Conservation (phyloP, 2,329 filamentous ascomycete species). For the Didymella arachidicola region DNA sequence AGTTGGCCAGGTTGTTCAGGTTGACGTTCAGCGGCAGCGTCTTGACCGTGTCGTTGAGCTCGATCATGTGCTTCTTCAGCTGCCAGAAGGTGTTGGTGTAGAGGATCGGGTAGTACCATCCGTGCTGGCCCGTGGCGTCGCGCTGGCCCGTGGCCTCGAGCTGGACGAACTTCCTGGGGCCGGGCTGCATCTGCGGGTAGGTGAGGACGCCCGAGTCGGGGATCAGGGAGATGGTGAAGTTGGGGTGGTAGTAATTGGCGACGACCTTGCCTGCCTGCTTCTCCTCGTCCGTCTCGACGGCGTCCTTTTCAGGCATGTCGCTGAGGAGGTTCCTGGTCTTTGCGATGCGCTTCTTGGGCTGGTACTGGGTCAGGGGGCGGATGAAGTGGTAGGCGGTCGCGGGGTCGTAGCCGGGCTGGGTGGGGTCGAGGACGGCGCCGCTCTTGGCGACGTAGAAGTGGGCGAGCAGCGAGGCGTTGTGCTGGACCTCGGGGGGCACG, state of each 20-base stretch:
- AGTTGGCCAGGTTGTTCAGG: conserved; percentile 79
- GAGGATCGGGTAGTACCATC: conserved; percentile 91
- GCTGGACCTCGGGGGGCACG: conserved; percentile 80
- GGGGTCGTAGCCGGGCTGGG: conserved; percentile 73
- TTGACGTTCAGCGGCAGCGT: conserved; percentile 83
- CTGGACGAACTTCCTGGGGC: conserved; percentile 77
- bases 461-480: conserved; percentile 92
- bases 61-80: conserved; percentile 86
- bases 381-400: conserved; percentile 82
- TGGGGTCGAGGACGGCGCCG: conserved; percentile 79
- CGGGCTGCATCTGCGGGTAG: conserved; percentile 73
- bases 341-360: conserved; percentile 85
- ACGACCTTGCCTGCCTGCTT: conserved; percentile 71
- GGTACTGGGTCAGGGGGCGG: conserved; percentile 85
- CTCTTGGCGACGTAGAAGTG: conserved; percentile 88
- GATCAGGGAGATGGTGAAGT: conserved; percentile 87
- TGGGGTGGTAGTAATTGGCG: conserved; percentile 91
- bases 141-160: conserved; percentile 82
- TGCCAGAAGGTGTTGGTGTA: conserved; percentile 99
- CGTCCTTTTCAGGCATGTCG: conserved; percentile 55
- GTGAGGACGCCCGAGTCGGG: conserved; percentile 77
- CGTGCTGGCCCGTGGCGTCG: conserved; percentile 83
- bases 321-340: conserved; percentile 87
- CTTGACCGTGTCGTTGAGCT: conserved; percentile 88
- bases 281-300: conserved; percentile 59